These are phyloP conservation scores for Lactifluus hygrophoroides DNA, from an alignment of 768 basidiomycete species.

Conservation along the genomic window DNA sequence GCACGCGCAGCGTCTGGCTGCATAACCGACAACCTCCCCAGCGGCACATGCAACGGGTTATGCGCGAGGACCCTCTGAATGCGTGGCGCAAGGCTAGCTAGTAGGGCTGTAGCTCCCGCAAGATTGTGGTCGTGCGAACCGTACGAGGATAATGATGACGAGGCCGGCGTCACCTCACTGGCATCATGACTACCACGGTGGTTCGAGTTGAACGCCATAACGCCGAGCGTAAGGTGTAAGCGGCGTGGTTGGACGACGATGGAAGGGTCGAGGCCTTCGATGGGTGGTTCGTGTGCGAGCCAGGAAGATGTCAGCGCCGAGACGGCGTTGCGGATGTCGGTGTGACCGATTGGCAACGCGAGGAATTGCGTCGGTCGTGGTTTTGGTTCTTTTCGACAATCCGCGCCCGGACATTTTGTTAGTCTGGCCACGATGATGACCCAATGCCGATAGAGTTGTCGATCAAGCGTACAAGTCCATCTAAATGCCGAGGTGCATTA, in stretches of 20 bases:
- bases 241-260: constrained; percentile 49
- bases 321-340: constrained; percentile 24
- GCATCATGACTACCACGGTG: too few relatives aligned
- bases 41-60: constrained; percentile 29
- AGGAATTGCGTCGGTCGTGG: constrained; percentile 14
- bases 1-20: constrained; percentile 35
- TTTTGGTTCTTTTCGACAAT: not conserved
- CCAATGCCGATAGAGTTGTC: too few relatives aligned
- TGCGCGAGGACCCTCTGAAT: constrained; percentile 36
- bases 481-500: too few relatives aligned
- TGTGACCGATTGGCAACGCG: constrained; percentile 23
- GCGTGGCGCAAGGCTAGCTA: constrained; percentile 25
- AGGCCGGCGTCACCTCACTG: too few relatives aligned
- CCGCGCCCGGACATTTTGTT: not conserved
- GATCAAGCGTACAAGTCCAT: too few relatives aligned
- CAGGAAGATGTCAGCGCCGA: constrained; percentile 26
- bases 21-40: constrained; percentile 46
- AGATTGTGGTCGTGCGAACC: constrained; percentile 20
- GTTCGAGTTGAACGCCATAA: constrained; percentile 51
- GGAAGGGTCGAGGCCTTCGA: constrained; percentile 48
- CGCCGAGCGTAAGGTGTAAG: constrained; percentile 69
- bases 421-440: too few relatives aligned
- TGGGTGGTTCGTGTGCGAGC: constrained; percentile 26
- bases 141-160: too few relatives aligned
- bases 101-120: constrained; percentile 21